Evolutionary conservation across 257 asterid genomes (phyloP).

Genomic region (Petrea volubilis): DNA sequence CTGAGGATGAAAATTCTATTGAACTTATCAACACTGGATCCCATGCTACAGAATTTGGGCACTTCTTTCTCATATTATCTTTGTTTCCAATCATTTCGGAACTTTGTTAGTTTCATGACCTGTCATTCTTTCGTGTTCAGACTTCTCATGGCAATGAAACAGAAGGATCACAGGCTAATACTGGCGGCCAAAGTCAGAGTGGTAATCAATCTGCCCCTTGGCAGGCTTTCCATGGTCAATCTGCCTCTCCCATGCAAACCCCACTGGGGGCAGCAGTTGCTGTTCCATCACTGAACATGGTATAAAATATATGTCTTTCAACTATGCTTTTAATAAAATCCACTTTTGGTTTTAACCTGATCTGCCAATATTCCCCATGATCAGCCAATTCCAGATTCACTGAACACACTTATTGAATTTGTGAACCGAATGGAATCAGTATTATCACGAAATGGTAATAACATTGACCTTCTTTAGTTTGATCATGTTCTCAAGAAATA

Average conservation of each 20-base stretch:
- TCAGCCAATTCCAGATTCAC: conserved; percentile 93
- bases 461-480: conserved; percentile 12
- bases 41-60: neutral
- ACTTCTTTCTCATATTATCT: neutral
- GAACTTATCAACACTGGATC: neutral
- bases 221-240: conserved; percentile 57
- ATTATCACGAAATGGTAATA: conserved; percentile 64
- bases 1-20: neutral
- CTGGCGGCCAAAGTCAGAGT: conserved; percentile 53
- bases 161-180: conserved; percentile 48
- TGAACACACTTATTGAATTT: conserved; percentile 78
- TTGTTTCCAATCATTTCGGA: neutral
- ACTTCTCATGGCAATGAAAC: conserved; percentile 57
- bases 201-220: conserved; percentile 56
- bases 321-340: neutral
- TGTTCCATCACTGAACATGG: conserved; percentile 71
- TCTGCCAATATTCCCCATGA: conserved; percentile 17
- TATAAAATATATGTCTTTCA: conserved; percentile 21
- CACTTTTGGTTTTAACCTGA: conserved; percentile 17
- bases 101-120: neutral
- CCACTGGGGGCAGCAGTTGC: conserved; percentile 71
- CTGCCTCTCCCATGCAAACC: conserved; percentile 55
- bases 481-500: conserved; percentile 8
- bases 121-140: conserved; percentile 28
- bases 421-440: conserved; percentile 78